Evolutionary conservation across 805 yeast species (phyloP).

Genomic region (Schwanniomyces vanrijiae): DNA sequence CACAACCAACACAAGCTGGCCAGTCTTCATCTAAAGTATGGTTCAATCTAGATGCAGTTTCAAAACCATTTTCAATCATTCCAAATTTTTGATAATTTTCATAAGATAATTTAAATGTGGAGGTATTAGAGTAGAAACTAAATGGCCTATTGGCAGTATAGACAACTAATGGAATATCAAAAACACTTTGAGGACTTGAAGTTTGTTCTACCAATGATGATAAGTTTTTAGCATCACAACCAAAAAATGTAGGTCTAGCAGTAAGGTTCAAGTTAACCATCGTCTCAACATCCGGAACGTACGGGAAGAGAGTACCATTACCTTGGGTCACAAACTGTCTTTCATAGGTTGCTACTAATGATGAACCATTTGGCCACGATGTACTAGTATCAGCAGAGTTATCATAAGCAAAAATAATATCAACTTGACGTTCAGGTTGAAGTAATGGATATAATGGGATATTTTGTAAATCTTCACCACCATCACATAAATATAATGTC

Average conservation of each 20-base stretch:
- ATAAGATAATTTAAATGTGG: slow-evolving; percentile 68
- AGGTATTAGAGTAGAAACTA: slow-evolving; percentile 65
- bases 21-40: slow-evolving; percentile 67
- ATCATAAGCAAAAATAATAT: slow-evolving; percentile 38
- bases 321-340: slow-evolving; percentile 44
- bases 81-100: slow-evolving; percentile 53
- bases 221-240: slow-evolving; percentile 69
- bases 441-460: slow-evolving; percentile 39
- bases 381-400: slow-evolving; percentile 34
- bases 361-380: slow-evolving; percentile 40
- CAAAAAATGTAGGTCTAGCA: slow-evolving; percentile 75
- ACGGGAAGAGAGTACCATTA: slow-evolving; percentile 67
- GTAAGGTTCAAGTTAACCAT: slow-evolving; percentile 63
- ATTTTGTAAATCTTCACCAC: slow-evolving; percentile 43
- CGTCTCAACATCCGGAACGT: slow-evolving; percentile 70
- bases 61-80: slow-evolving; percentile 74
- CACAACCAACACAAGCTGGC: slow-evolving; percentile 79
- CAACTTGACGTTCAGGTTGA: slow-evolving; percentile 31
- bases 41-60: slow-evolving; percentile 63
- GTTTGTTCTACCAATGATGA: slow-evolving; percentile 40
- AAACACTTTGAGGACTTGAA: slow-evolving; percentile 17
- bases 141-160: slow-evolving; percentile 74
- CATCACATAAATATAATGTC: slow-evolving; percentile 35
- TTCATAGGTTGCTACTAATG: slow-evolving; percentile 31
- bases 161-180: slow-evolving; percentile 72